Conservation (phyloP, 805 yeast species). For the Barnettozyma botsteinii region DNA sequence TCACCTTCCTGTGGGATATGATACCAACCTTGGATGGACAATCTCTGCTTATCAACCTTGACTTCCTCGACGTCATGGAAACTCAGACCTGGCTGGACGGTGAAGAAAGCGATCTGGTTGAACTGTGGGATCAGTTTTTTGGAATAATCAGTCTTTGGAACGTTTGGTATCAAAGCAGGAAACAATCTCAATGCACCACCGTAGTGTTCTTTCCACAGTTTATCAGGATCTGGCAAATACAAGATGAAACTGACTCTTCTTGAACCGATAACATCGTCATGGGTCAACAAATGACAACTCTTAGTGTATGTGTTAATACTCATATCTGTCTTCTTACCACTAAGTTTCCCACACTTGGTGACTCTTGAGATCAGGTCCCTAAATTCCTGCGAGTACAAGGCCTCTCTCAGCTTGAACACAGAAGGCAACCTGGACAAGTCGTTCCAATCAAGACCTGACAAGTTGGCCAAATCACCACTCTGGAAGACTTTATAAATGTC, state of each 20-base stretch:
- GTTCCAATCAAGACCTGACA: conserved; percentile 75
- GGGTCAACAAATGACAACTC: conserved; percentile 91
- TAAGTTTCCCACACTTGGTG: conserved; percentile 82
- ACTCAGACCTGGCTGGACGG: conserved; percentile 92
- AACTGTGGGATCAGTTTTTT: conserved; percentile 81
- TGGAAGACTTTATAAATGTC: conserved; percentile 92
- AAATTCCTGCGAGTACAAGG: conserved; percentile 80
- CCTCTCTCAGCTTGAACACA: conserved; percentile 73
- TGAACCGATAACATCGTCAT: conserved; percentile 96
- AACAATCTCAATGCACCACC: conserved; percentile 91
- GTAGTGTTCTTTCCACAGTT: conserved; percentile 81
- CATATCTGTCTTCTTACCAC: conserved; percentile 90
- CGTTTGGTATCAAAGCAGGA: conserved; percentile 83
- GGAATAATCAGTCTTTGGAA: conserved; percentile 74
- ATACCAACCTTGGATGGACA: conserved; percentile 98
- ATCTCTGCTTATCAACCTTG: conserved; percentile 79
- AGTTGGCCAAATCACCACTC: conserved; percentile 87
- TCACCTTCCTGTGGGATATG: conserved; percentile 96
- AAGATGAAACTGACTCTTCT: conserved; percentile 89
- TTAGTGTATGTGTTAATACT: conserved; percentile 85
- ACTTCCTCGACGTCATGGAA: conserved; percentile 99
- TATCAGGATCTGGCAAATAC: conserved; percentile 89
- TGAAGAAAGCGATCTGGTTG: conserved; percentile 93
- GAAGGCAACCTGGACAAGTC: conserved; percentile 72
- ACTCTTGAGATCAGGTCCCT: conserved; percentile 71